Conservation (phyloP, 1,284 basidiomycete genomes). For the Trichosporon inkin region DNA sequence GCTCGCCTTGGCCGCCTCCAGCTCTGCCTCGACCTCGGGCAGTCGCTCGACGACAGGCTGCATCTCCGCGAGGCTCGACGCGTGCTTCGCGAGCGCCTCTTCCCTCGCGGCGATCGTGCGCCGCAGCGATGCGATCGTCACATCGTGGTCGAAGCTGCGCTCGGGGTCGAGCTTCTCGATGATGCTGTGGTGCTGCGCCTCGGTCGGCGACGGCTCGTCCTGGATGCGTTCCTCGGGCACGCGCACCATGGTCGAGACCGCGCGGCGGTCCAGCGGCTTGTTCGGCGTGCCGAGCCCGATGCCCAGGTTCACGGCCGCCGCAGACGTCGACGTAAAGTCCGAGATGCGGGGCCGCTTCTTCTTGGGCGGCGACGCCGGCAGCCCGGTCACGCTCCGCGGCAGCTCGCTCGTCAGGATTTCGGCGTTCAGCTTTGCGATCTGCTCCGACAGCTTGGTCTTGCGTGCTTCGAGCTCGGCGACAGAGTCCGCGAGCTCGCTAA, state of each 20-base stretch:
- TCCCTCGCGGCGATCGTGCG: conserved; percentile 34
- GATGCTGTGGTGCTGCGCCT: conserved; percentile 13
- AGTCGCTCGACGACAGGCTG: conserved; percentile 18
- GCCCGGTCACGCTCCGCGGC: conserved; percentile 24
- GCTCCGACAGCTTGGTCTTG: conserved; percentile 36
- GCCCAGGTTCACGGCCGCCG: conserved; percentile 17
- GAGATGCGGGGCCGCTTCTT: conserved; percentile 47
- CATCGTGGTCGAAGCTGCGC: conserved; percentile 34
- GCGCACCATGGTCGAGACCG: conserved; percentile 42
- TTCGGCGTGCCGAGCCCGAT: conserved; percentile 34
- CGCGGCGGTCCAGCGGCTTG: conserved; percentile 35
- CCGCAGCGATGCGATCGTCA: conserved; percentile 30
- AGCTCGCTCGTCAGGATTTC: conserved; percentile 47
- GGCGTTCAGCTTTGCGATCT: conserved; percentile 46
- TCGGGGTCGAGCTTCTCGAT: conserved; percentile 16
- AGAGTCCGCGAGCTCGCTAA: conserved; percentile 38
- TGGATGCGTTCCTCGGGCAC: conserved; percentile 27
- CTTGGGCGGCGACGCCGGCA: conserved; percentile 28
- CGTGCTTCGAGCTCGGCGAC: conserved; percentile 45
- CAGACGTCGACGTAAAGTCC: conserved; percentile 36
- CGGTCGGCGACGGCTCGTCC: background rate
- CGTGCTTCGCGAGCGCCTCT: conserved; percentile 25
- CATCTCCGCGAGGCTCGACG: conserved; percentile 9
- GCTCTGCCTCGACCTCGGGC: conserved; percentile 5
- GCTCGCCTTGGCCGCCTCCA: conserved; percentile 19